Base-by-base conservation (phyloP, 2,329 filamentous ascomycete species). In the Pseudocercospora fijiensis region DNA sequence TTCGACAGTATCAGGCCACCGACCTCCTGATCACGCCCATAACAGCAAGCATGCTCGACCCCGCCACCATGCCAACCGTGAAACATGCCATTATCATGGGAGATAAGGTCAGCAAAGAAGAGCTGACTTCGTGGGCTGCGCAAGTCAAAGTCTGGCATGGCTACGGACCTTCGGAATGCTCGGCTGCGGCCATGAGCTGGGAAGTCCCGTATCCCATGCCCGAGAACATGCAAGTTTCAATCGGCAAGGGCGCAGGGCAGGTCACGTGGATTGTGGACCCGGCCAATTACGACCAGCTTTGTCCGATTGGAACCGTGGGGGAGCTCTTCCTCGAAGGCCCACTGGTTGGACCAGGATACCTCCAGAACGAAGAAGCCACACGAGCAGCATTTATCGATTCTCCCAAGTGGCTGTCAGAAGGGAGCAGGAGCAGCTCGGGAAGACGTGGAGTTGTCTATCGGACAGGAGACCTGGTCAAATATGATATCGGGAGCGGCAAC, bases 401-500 rank as follows among this genome's bases (percentile, higher is more conserved):
- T 52, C 70, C 70, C 2, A 26, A 8, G 16, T 73, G 72, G 72
- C 51, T 64, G 8, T n/a, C n/a, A 3, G n/a, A 57, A 8, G 47
- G 41, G 2, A 60, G 62, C 2, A 4, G 13, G 10, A 49, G 18
- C 27, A 7, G 2, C 8, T 4, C 9, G 10, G 60, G 56, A 37
- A 57, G 51, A 37, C 20, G 18, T 6, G 59, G 58, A 11, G n/a
- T 45, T 8, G 37, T 67, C 13, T 67, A 67, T 20, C 47, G 57
- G 69, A 87, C 86, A 0, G 86, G 86, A 0, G 86, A 88, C 66
- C 76, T 88, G 0, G 85, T 84, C 0, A 79, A 78, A 26, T 85
- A 86, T 60, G 79, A 84, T 49, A 73, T 76, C 16, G 82, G 86
- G 51, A 82, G 82, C 33, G 62, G 65, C 20, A 47, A 57, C 24